These are phyloP conservation scores for Collybia mongolica DNA, from an alignment of 768 basidiomycete genomes.

Conservation along the genomic window DNA sequence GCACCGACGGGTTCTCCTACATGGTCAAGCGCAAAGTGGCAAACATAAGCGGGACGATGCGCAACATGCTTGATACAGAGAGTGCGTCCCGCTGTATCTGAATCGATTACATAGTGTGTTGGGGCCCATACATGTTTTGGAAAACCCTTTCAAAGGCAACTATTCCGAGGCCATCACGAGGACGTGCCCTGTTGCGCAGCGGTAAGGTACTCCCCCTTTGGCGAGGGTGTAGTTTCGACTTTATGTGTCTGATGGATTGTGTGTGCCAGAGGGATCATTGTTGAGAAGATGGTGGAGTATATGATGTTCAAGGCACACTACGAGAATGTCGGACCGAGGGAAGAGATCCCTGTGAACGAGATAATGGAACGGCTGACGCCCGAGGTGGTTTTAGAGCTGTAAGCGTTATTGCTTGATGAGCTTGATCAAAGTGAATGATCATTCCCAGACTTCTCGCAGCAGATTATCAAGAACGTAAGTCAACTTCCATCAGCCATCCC, in stretches of 20 bases:
- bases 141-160: conserved; percentile 44
- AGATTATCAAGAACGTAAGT: conserved; percentile 63
- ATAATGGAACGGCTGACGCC: conserved; percentile 82
- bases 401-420: conserved; percentile 27
- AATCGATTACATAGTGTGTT: too few species aligned
- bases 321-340: conserved; percentile 64
- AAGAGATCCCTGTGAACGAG: conserved; percentile 75
- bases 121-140: not conserved
- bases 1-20: conserved; percentile 80
- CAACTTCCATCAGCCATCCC: too few species aligned
- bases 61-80: conserved; percentile 73
- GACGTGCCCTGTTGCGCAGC: conserved; percentile 66
- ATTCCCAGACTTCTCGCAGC: conserved; percentile 52
- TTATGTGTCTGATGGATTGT: not conserved
- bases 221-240: not conserved
- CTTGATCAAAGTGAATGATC: not conserved
- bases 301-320: conserved; percentile 84
- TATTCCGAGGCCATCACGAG: conserved; percentile 76
- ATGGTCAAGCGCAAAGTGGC: conserved; percentile 77
- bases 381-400: conserved; percentile 90
- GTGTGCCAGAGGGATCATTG: conserved; percentile 51
- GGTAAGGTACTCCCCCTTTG: conserved; percentile 41
- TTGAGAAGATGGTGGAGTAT: conserved; percentile 89
- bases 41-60: conserved; percentile 76
- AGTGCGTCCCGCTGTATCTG: conserved; percentile 38